Conservation (phyloP, 1,284 basidiomycete genomes). For the Ustilago vetiveriae region DNA sequence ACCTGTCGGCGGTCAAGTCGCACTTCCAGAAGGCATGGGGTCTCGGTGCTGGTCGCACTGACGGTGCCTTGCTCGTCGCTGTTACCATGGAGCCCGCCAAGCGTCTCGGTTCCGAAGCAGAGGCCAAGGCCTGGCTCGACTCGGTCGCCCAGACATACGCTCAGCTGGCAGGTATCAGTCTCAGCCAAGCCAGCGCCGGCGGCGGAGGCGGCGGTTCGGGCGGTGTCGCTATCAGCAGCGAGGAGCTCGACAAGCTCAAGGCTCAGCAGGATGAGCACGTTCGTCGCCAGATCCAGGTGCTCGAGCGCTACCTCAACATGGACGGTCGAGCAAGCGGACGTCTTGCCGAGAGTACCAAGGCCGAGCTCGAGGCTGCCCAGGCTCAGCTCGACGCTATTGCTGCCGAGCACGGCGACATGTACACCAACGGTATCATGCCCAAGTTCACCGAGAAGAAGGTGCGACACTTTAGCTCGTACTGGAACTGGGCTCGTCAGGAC, state of each 20-base stretch:
- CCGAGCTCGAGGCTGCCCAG: constrained; percentile 78
- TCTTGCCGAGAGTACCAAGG: constrained; percentile 85
- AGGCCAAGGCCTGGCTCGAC: constrained; percentile 94
- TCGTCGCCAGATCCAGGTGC: constrained; percentile 89
- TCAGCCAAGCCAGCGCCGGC: constrained; percentile 71
- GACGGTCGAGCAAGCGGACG: constrained; percentile 92
- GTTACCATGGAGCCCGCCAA: constrained; percentile 93
- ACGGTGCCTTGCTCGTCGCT: constrained; percentile 88
- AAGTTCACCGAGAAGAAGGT: constrained; percentile 94
- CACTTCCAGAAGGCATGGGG: constrained; percentile 73
- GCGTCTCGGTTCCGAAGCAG: constrained; percentile 87
- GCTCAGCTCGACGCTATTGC: constrained; percentile 85
- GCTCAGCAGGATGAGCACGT: constrained; percentile 91
- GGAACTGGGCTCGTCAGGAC: constrained; percentile 99
- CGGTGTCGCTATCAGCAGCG: constrained; percentile 84
- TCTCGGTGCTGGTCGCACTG: constrained; percentile 85
- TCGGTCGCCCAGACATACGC: constrained; percentile 84
- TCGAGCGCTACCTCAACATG: constrained; percentile 92
- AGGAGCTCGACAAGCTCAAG: constrained; percentile 97
- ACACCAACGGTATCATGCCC: constrained; percentile 93
- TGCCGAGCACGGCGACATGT: constrained; percentile 89
- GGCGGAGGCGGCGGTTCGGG: constrained; percentile 72
- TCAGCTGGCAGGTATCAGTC: constrained; percentile 82
- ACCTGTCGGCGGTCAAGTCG: constrained; percentile 88
- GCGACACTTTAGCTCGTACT: constrained; percentile 95